Conservation (phyloP, 2,329 filamentous ascomycete genomes). For the Cladophialophora carrionii region DNA sequence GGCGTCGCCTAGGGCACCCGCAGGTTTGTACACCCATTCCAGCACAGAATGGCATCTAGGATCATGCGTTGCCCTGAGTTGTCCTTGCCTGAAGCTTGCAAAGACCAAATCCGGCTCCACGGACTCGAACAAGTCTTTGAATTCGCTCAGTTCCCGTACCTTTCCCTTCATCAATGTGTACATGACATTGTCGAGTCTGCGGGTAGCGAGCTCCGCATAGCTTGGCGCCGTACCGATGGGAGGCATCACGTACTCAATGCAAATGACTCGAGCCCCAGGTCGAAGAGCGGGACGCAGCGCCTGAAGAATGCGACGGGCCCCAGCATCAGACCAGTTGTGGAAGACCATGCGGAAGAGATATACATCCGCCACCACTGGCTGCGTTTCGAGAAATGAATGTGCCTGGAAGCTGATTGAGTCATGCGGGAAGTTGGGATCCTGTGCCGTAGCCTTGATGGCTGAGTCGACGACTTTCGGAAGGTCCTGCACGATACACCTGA, state of each 20-base stretch:
- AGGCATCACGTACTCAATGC: conserved; percentile 26
- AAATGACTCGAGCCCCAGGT: conserved; percentile 17
- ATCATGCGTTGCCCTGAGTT: conserved; percentile 25
- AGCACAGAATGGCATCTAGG: conserved; percentile 22
- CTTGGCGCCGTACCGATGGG: conserved; percentile 9
- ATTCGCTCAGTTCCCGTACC: conserved; percentile 18
- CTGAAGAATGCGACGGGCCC: conserved; percentile 54
- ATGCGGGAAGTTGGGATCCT: conserved; percentile 42
- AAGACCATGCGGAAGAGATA: conserved; percentile 65
- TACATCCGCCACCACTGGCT: conserved; percentile 59
- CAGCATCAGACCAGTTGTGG: conserved; percentile 63
- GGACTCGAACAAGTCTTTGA: conserved; percentile 17
- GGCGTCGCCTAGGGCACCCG: neutral
- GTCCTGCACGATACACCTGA: conserved; percentile 48
- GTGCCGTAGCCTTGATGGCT: conserved; percentile 42
- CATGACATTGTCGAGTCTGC: conserved; percentile 24
- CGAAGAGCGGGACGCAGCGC: conserved; percentile 21
- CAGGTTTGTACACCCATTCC: conserved; percentile 20
- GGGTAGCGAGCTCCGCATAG: conserved; percentile 20
- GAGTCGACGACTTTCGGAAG: conserved; percentile 46
- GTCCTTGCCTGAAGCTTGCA: conserved; percentile 21
- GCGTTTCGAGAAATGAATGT: conserved; percentile 62
- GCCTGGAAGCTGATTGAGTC: conserved; percentile 19
- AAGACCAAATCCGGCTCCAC: conserved; percentile 18
- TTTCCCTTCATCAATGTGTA: conserved; percentile 26